Percentiles rank a stretch among this genome's conserved stretches.
Conservation (phyloP, 1,139 yeast species). For the Arxiozyma telluris region DNA sequence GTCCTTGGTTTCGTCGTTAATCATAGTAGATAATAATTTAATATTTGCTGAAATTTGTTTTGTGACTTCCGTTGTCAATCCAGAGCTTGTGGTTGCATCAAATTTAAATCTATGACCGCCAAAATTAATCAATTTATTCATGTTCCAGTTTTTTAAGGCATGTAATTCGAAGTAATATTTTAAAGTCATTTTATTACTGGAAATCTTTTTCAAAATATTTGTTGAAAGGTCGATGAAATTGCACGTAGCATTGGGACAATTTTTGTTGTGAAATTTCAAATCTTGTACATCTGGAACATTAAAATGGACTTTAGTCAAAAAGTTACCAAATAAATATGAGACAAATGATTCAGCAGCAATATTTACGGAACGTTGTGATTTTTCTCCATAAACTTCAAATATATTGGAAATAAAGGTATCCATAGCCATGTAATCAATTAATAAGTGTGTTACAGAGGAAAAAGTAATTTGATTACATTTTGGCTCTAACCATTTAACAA, state of each 20-base stretch:
- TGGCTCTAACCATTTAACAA: slow-evolving; percentile 6
- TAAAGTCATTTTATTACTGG: slow-evolving; percentile 9
- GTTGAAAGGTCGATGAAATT: slow-evolving; percentile 22
- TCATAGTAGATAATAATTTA: slow-evolving; percentile 13
- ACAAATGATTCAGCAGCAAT: slow-evolving; percentile 2
- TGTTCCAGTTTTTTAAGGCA: slow-evolving; percentile 21
- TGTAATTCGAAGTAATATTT: slow-evolving; percentile 16
- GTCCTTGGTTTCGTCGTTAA: slow-evolving; percentile 17
- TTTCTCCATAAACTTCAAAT: slow-evolving; percentile 3
- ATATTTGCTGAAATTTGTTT: slow-evolving; percentile 14
- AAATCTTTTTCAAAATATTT: slow-evolving; percentile 13
- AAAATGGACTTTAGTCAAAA: slow-evolving; percentile 9
- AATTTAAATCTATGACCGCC: slow-evolving; percentile 24
- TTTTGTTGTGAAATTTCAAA: slow-evolving; percentile 10
- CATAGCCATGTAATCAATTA: slow-evolving; percentile 15
- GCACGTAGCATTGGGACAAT: slow-evolving; percentile 7
- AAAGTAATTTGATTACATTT: slow-evolving; percentile 10
- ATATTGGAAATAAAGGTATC: slow-evolving; percentile 15
- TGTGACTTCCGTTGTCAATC: slow-evolving; percentile 12
- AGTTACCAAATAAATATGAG: slow-evolving; percentile 9
- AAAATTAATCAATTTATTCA: slow-evolving; percentile 15
- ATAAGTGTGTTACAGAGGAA: slow-evolving; percentile 8
- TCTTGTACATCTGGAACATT: slow-evolving; percentile 10
- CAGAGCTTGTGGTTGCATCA: slow-evolving; percentile 15
- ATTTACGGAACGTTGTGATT: not conserved